A percentile compares a stretch with the other conserved stretches of the same genome.
These are phyloP conservation scores for Podila verticillata DNA, from an alignment of 192 early-diverging fungal genomes.

Conservation along the genomic window DNA sequence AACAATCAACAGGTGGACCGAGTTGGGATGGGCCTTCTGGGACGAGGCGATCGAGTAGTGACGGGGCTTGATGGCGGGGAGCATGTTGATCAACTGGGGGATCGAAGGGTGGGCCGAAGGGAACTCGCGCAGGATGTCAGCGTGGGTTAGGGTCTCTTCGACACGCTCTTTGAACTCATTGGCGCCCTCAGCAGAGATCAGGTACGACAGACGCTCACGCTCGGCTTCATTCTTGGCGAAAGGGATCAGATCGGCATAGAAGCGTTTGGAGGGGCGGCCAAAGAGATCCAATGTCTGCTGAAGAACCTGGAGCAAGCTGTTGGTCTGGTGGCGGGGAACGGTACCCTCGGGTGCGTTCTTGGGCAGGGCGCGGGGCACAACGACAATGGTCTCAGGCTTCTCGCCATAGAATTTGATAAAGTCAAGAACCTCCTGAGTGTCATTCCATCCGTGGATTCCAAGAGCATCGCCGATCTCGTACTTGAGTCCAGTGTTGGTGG, in stretches of 20 bases:
- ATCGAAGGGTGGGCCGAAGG: constrained; percentile 80
- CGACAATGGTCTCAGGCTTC: constrained; percentile 72
- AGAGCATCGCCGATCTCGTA: constrained; percentile 96
- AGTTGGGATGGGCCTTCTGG: constrained; percentile 85
- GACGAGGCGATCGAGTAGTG: constrained; percentile 99
- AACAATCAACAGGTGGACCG: constrained; percentile 92
- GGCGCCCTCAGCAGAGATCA: constrained; percentile 77
- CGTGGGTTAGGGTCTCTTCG: constrained; percentile 86
- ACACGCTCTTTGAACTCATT: constrained; percentile 83
- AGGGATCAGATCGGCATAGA: constrained; percentile 84
- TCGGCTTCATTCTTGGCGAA: constrained; percentile 77
- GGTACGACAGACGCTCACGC: constrained; percentile 68
- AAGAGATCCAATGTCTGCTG: constrained; percentile 90
- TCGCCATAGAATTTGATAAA: constrained; percentile 83
- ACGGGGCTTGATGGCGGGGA: constrained; percentile 93
- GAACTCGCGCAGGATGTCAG: constrained; percentile 89
- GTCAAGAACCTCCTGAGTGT: constrained; percentile 70
- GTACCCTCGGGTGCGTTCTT: constrained; percentile 64
- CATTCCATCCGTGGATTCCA: constrained; percentile 93
- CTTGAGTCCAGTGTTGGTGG: constrained; percentile 75
- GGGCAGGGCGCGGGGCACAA: constrained; percentile 52
- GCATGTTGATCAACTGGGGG: constrained; percentile 73
- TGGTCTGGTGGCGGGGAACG: constrained; percentile 63
- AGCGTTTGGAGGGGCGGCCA: constrained; percentile 94
- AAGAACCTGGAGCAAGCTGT: constrained; percentile 82